Base-by-base conservation (phyloP, 306 rosid genomes). In the Heteromeles arbutifolia region DNA sequence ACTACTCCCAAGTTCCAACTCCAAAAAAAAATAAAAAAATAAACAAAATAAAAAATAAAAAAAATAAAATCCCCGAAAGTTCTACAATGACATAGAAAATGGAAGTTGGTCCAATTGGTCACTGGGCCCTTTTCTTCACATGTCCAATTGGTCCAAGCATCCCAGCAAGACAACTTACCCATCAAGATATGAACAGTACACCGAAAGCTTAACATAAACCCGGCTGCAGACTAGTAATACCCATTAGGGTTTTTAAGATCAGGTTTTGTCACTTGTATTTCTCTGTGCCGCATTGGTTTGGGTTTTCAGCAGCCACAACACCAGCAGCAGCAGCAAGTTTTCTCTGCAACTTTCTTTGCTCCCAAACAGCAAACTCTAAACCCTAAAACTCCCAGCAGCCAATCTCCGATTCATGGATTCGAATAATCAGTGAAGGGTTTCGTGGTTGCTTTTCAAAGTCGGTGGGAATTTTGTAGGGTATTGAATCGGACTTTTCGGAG, bases 201-300 rank as follows among this genome's bases (percentile, higher is more conserved):
- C 77, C 21, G 0, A 39, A 2, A 24, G 13, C 77, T 24, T 62
- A 34, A 8, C 41, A 56, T 74, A 54, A 2, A 31, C 39, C 50
- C 39, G 65, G 8, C 73, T 74, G 68, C 74, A 79, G n/a, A 21
- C 0, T 67, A 86, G 18, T 15, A 80, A 1, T 44, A 8, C 72
- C 67, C 81, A 75, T 66, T 84, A 80, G 90, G 86, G 87, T 80
- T 84, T 84, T 77, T 80, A 84, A 78, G 86, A 65, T 74, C 70
- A 76, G 86, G 84, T 84, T 69, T 69, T 8, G 71, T 79, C 74
- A 39, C 58, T 18, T 57, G 9, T 62, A 74, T 32, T 31, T 65
- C 71, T 80, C 84, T 61, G 84, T 75, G 87, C 88, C 88, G 91
- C 88, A 75, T 28, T 67, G 56, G 70, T 79, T 82, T 84, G 88